A percentile compares a stretch with the other conserved stretches of the same genome.
Conservation (phyloP, 2,329 filamentous ascomycete species). For the Monilinia laxa region DNA sequence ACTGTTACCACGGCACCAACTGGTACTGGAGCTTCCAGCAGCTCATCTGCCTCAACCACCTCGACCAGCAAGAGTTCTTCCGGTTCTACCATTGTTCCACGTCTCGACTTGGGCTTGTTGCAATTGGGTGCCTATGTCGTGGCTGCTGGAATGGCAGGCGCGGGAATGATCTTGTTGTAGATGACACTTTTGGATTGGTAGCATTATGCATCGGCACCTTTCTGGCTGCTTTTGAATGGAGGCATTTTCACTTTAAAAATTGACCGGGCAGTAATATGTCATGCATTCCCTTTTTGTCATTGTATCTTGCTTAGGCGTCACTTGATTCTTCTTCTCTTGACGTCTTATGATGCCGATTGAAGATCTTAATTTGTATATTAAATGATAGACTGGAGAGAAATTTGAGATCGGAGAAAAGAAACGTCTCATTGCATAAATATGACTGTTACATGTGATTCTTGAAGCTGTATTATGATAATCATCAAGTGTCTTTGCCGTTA, state of each 20-base stretch:
- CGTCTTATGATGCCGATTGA: not conserved
- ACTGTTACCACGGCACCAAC: constrained; percentile 51
- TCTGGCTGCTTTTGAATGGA: constrained; percentile 15
- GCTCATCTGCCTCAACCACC: constrained; percentile 31
- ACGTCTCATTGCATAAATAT: not conserved
- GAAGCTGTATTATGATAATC: not conserved
- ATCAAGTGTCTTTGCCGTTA: not conserved
- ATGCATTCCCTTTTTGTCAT: constrained; percentile 2
- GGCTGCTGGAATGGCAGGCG: constrained; percentile 51
- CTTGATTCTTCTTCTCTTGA: constrained; percentile 10
- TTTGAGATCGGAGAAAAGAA: not conserved
- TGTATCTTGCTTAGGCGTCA: not conserved
- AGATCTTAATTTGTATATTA: constrained; percentile 23
- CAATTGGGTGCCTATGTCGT: constrained; percentile 51
- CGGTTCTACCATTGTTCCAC: constrained; percentile 46
- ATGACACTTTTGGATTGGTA: constrained; percentile 10
- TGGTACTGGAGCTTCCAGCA: constrained; percentile 38
- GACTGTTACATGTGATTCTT: not conserved
- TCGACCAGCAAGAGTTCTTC: constrained; percentile 41
- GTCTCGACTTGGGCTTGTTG: constrained; percentile 47
- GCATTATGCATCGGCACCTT: not conserved
- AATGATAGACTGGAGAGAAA: constrained; percentile 13
- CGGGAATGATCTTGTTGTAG: constrained; percentile 56
- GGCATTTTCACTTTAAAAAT: constrained; percentile 8
- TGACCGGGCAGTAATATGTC: constrained; percentile 4